These are phyloP conservation scores for Arxiozyma slooffiae DNA, from an alignment of 1,139 yeast genomes.

Conservation along the genomic window DNA sequence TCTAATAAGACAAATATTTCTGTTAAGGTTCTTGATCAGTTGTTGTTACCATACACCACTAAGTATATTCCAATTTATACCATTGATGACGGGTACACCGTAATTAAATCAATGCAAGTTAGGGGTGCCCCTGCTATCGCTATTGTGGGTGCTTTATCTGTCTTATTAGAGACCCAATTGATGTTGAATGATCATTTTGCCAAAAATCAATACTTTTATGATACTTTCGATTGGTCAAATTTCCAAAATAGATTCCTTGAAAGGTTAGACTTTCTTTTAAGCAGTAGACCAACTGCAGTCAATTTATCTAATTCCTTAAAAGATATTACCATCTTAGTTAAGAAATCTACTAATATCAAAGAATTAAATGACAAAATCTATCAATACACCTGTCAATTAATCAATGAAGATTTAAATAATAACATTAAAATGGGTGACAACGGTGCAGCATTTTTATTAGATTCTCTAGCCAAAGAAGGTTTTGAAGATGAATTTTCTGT, in stretches of 20 bases:
- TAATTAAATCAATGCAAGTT: constrained; percentile 84
- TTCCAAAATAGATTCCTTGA: constrained; percentile 33
- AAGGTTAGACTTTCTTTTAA: constrained; percentile 55
- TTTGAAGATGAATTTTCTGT: constrained; percentile 66
- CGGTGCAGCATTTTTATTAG: constrained; percentile 62
- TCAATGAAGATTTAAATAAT: constrained; percentile 66
- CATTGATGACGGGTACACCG: constrained; percentile 66
- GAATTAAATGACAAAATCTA: constrained; percentile 36
- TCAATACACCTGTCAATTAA: constrained; percentile 48
- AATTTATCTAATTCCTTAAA: constrained; percentile 72
- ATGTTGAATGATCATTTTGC: constrained; percentile 20
- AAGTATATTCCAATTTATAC: constrained; percentile 50
- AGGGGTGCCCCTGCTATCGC: constrained; percentile 99
- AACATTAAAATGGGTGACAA: constrained; percentile 69
- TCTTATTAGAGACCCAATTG: constrained; percentile 56
- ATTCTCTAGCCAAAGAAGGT: constrained; percentile 38
- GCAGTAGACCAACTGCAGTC: constrained; percentile 92
- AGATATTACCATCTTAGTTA: constrained; percentile 43
- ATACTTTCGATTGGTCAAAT: constrained; percentile 24
- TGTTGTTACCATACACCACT: constrained; percentile 70
- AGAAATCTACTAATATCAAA: constrained; percentile 22
- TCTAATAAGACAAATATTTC: constrained; percentile 27
- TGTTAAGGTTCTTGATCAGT: constrained; percentile 68
- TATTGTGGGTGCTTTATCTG: constrained; percentile 78
- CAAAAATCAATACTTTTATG: constrained; percentile 30